A percentile compares a stretch with the other conserved stretches of the same genome.
Conservation (phyloP, 1,284 basidiomycete species). For the Naganishia sp. region DNA sequence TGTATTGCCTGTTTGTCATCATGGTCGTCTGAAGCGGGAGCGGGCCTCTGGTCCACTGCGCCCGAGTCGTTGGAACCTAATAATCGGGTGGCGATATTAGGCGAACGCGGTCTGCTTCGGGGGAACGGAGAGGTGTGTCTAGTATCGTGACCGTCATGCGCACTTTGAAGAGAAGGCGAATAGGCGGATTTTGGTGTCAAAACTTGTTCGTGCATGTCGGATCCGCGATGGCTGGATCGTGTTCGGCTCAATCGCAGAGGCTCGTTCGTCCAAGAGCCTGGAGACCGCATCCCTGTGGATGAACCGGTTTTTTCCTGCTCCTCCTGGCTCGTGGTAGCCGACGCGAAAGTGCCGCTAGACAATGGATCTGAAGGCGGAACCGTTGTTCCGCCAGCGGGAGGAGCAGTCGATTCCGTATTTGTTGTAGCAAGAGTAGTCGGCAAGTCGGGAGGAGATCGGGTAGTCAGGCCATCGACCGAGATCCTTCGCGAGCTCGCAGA, state of each 20-base stretch:
- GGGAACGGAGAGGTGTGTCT: neutral
- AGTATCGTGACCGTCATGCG: neutral
- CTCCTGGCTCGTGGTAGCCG: neutral
- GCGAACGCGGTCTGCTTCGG: neutral
- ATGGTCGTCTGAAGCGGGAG: neutral
- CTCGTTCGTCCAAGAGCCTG: neutral
- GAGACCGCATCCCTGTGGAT: neutral
- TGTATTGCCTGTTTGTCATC: neutral
- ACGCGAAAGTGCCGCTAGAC: neutral
- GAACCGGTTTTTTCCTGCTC: neutral
- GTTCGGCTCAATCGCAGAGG: neutral
- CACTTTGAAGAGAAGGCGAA: neutral
- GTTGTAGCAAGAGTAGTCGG: too few relatives aligned
- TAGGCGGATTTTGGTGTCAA: constrained; percentile 12
- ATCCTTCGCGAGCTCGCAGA: too few relatives aligned
- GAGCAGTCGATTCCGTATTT: neutral
- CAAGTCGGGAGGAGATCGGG: too few relatives aligned
- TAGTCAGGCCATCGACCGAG: too few relatives aligned
- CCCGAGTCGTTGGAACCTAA: constrained; percentile 4
- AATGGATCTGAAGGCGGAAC: neutral
- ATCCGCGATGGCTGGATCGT: neutral
- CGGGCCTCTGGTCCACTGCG: neutral
- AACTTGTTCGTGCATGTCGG: constrained; percentile 16
- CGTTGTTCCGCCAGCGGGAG: neutral
- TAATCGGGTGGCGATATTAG: neutral